Evolutionary conservation across 164 flowering plant genomes (phyloP).

Genomic region (Nymphaea colorata): DNA sequence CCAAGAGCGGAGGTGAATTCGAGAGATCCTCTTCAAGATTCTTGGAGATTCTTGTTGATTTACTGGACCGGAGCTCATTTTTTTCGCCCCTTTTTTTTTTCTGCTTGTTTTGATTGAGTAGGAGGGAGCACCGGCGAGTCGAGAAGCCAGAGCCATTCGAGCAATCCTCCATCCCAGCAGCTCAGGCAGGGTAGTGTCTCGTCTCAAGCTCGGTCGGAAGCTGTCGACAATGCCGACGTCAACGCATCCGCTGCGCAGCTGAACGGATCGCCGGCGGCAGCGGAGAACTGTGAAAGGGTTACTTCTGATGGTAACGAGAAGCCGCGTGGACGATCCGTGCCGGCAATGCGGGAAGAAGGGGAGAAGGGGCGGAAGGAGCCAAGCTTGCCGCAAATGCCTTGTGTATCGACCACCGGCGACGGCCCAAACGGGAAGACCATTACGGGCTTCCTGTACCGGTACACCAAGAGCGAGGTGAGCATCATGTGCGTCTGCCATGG

Average conservation of each 20-base stretch:
- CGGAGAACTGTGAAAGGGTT: neutral
- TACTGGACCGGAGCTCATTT: neutral
- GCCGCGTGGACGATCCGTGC: neutral
- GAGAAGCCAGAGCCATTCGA: slow-evolving; percentile 33
- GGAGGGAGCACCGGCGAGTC: slow-evolving; percentile 36
- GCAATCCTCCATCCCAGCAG: slow-evolving; percentile 6
- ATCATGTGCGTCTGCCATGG: slow-evolving; percentile 82
- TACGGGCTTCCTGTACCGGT: slow-evolving; percentile 54
- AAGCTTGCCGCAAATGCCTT: slow-evolving; percentile 37
- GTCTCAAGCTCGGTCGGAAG: slow-evolving; percentile 5
- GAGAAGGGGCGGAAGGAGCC: neutral
- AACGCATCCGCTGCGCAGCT: neutral
- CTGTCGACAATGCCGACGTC: neutral
- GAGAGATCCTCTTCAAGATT: neutral
- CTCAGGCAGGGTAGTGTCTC: slow-evolving; percentile 10
- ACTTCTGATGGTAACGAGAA: neutral
- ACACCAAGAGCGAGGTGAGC: slow-evolving; percentile 45
- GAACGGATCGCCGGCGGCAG: neutral
- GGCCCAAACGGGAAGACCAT: slow-evolving; percentile 69
- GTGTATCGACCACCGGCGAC: slow-evolving; percentile 52
- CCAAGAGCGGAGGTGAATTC: neutral
- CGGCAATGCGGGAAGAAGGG: neutral
- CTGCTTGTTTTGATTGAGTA: neutral
- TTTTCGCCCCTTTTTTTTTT: neutral
- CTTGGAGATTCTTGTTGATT: neutral